Base-by-base conservation (phyloP, 176 grass and related monocot species). In the Triticum urartu region DNA sequence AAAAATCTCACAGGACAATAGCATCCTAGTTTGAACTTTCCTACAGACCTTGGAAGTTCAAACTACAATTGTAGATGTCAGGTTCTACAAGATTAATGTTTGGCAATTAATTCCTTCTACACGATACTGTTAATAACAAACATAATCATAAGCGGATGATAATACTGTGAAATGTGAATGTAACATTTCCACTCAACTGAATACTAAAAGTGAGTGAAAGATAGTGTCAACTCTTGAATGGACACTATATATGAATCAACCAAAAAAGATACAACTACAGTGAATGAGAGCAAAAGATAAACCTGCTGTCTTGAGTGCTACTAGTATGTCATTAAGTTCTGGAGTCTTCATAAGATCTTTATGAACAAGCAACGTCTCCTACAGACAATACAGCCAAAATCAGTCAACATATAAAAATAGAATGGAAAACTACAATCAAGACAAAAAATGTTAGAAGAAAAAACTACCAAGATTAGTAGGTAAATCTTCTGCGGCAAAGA, bases 301-400 rank as follows among this genome's bases (percentile, higher is more conserved):
- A 94, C 95, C 95, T 97, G 92, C 86, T 78, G 84, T 89, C 94
- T 96, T 92, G 14, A 98, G 94, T 10, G 93, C 89, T 60, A 87
- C 18, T 17, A 99, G 66, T 75, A 99, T 85, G 79, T 88, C 87
- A 68, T 96, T 90, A 83, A 99, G 64, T 39, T 81, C 85, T 75
- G 85, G 79, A 77, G 79, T 84, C 6, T 94, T 91, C 80, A 90
- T 82, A 15, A 96, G 89, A 88, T 91, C 82, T 79, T 90, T 94
- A 84, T 99, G 97, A 77, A 99, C 84, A 77, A 99, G 94, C 87
- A 99, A 89, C 83, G 97, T 99, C 66, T 99, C 97, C 97, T 99
- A 79, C 56, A 90, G 48, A 79, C 77, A 75, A 82, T 40, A 77
- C 11, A 76, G 2, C 5, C 22, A 56, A 86, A 86, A 39, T 71